Base-by-base conservation (phyloP, 257 asterid species). In the Jacaranda copaia region DNA sequence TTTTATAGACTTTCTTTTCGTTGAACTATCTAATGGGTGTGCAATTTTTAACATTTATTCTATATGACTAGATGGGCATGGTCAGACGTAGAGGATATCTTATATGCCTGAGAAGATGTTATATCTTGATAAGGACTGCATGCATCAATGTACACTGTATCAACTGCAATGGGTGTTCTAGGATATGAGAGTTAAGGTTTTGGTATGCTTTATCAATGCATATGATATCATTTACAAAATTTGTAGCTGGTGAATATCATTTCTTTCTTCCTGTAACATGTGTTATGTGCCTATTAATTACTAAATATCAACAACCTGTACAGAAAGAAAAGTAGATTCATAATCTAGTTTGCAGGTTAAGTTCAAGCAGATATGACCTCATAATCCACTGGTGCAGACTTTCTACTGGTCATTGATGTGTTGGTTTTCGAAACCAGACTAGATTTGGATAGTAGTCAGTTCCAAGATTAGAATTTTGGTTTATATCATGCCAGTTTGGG, bases 271-370 rank as follows among this genome's bases (percentile, higher is more conserved):
- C 66, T 49, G 55, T 66, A n/a, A 57, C 38, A 42, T 14, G 61
- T 68, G 11, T 25, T 39, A 8, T 32, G 2, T 40, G 49, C 49
- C 18, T n/a, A 51, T 49, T 18, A 2, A 4, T 68, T 8, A 15
- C n/a, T 14, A 48, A 62, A 62, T 18, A 19, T 51, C 49, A 18
- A 11, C 7, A 69, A 1, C 15, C n/a, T 45, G 18, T 52, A 61
- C 10, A 13, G 67, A 62, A 36, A 51, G 80, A 51, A 38, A 68
- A 60, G 63, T 16, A 51, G 53, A 48, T 35, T 53, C 70, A 32
- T 59, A 51, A 11, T 68, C 32, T 61, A 19, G 61, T 49, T 61
- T 75, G 6, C 60, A 7, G 42, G 14, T 40, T 67, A 20, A 53
- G 67, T 49, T 58, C 19, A 66, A 43, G 40, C 20, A 18, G 39